Evolutionary conservation across 257 asterid species (phyloP).

Genomic region (Capsicum pubescens): DNA sequence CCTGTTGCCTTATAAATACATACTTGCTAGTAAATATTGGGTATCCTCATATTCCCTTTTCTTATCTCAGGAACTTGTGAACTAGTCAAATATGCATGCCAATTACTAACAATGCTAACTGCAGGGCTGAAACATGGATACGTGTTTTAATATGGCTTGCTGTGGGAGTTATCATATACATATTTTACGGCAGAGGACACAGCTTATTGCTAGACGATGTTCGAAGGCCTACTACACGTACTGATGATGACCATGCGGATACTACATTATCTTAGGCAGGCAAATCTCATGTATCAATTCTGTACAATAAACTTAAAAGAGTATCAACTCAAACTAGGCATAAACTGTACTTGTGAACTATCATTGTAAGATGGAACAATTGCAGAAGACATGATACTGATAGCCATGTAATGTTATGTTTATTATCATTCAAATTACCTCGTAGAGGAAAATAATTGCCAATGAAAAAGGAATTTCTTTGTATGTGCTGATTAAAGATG

Average conservation of each 20-base stretch:
- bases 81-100: neutral
- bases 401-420: neutral
- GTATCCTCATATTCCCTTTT: conserved; percentile 24
- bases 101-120: neutral
- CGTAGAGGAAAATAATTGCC: neutral
- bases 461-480: neutral
- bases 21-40: conserved; percentile 47
- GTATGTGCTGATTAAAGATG: neutral
- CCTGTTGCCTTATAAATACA: conserved; percentile 40
- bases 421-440: conserved; percentile 6
- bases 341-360: neutral
- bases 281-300: neutral
- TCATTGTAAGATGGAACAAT: neutral
- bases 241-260: neutral
- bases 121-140: conserved; percentile 45
- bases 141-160: conserved; percentile 45
- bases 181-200: conserved; percentile 45
- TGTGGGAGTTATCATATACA: conserved; percentile 41
- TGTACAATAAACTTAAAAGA: neutral
- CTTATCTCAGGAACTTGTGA: neutral
- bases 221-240: conserved; percentile 19
- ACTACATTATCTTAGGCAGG: conserved; percentile 4
- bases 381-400: neutral
- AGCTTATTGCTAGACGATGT: conserved; percentile 34
- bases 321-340: neutral